phyloP scores from a whole-genome alignment of 2,329 filamentous ascomycete genomes.

The Botrytis medusae region DNA sequence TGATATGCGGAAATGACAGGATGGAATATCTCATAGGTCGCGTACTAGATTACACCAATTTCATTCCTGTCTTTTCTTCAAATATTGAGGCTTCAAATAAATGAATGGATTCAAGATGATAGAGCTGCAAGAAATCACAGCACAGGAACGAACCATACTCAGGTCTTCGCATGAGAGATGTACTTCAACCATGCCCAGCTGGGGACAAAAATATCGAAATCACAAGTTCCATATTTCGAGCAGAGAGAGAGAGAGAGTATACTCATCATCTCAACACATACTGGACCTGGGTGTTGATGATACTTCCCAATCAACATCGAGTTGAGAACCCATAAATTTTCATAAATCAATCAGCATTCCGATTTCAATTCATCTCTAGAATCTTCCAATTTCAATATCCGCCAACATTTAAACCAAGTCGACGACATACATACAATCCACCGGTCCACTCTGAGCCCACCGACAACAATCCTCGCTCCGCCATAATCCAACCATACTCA shows the following conservation, averaged over 20 bases:
- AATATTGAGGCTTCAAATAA: background rate
- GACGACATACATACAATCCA: background rate
- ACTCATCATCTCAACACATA: background rate
- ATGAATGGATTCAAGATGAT: background rate
- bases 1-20: background rate
- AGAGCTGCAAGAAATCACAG: background rate
- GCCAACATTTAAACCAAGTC: too few relatives aligned
- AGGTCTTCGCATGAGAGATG: background rate
- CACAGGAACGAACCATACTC: too few relatives aligned
- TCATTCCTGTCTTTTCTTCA: too few relatives aligned
- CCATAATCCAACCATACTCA: background rate
- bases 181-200: too few relatives aligned
- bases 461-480: too few relatives aligned
- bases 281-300: fast-evolving
- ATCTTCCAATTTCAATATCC: background rate
- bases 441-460: background rate
- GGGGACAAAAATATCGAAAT: background rate
- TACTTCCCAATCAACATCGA: background rate
- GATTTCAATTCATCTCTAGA: background rate
- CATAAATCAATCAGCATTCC: too few relatives aligned
- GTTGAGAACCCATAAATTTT: background rate
- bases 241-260: background rate
- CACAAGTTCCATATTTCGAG: background rate
- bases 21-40: background rate
- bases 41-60: fast-evolving